phyloP scores from a whole-genome alignment of 2,329 filamentous ascomycete genomes.

The Lachnellula arida region DNA sequence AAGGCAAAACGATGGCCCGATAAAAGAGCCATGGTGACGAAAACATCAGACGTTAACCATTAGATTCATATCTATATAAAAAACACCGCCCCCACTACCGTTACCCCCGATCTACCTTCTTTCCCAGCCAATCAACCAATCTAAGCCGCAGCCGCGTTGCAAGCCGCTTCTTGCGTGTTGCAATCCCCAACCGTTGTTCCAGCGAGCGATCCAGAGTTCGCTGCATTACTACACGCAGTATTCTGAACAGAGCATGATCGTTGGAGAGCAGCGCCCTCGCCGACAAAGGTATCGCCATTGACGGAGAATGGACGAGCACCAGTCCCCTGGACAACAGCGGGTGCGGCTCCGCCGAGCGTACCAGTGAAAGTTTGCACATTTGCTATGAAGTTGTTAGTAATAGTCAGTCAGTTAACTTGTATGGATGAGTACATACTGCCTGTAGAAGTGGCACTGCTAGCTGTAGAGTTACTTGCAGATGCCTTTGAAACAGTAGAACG shows the following conservation, averaged over 20 bases:
- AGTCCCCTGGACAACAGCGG: constrained; percentile 45
- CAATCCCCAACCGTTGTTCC: constrained; percentile 43
- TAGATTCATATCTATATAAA: not conserved
- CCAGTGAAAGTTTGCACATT: constrained; percentile 40
- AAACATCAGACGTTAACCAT: constrained; percentile 1
- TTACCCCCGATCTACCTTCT: not conserved
- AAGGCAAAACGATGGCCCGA: not conserved
- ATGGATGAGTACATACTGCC: constrained; percentile 22
- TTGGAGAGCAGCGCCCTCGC: constrained; percentile 50
- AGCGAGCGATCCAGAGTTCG: constrained; percentile 46
- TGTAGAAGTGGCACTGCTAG: constrained; percentile 32
- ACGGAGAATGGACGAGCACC: constrained; percentile 49
- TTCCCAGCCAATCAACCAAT: not conserved
- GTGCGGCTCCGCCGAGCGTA: constrained; percentile 47
- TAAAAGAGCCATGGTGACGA: not conserved
- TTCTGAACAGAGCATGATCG: constrained; percentile 58
- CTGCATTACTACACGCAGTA: constrained; percentile 53
- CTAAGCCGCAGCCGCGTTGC: constrained; percentile 25
- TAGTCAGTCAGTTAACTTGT: too few relatives aligned
- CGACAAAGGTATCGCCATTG: constrained; percentile 54
- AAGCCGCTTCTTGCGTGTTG: constrained; percentile 38
- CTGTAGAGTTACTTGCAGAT: constrained; percentile 13
- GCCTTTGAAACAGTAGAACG: constrained; percentile 41
- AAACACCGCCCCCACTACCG: not conserved
- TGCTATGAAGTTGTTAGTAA: constrained; percentile 14